Evolutionary conservation across 352 stramenopile genomes (phyloP), one percentile per base, ranked within the genome.

Genomic region (Albugo candida): DNA sequence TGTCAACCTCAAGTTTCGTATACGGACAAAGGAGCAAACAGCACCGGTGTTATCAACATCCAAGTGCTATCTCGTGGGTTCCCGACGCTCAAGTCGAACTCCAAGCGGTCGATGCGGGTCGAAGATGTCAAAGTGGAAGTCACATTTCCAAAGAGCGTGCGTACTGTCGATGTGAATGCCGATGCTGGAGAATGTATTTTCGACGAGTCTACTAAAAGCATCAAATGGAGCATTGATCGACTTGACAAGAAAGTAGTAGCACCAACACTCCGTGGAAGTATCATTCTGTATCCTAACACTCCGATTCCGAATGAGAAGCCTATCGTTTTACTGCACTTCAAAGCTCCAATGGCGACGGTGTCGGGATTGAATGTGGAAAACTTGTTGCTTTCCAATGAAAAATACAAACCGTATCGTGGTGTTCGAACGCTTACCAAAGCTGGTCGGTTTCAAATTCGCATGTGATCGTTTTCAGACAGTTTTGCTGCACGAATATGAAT

Each of bases 391-490:
- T 91, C 80, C 24, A 96, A 96, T 59, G 95, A 99, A 65, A 85
- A 83, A 51, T 99, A 98, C 69, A 93, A 92, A 54, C 94, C 93
- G 8, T 98, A 98, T 79, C 98, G 98, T 74, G 94, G 93, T 27
- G 92, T 98, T 42, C 79, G 93, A 48, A 97, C 94, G 44, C 83
- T 98, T 55, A 94, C 92, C 27, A 96, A 97, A 60, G 86, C 87
- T 49, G 93, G 93, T 0, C 77, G 87, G 35, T 97, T 96, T 72
- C 89, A 96, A 73, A 94, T 96, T 61, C 83, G 87, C 52, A 95
- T 79, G 70, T 95, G 61, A 36, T 11, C 34, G 18, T 13, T n/a
- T 13, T 13, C n/a, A n/a, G n/a, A n/a, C n/a, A n/a, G n/a, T n/a
- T n/a, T n/a, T n/a, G n/a, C 41, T 46, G n/a, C n/a, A n/a, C n/a